phyloP scores from a whole-genome alignment of 768 basidiomycete genomes.

The Tulasnella sp. region DNA sequence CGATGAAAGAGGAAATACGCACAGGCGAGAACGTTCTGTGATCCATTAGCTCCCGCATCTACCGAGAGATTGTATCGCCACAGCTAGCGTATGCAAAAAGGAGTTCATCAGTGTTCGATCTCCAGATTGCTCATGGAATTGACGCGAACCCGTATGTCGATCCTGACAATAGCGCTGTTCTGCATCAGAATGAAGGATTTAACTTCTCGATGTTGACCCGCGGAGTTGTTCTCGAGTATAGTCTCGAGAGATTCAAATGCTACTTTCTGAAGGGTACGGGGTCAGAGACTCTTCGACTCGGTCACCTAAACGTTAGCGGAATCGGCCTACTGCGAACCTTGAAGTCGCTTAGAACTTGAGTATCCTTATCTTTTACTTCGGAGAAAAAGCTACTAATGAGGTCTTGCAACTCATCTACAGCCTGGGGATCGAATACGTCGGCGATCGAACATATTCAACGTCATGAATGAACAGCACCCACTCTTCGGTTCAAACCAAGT shows the following conservation, averaged over 20 bases:
- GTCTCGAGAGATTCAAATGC: background rate
- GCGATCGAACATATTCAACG: too few species aligned
- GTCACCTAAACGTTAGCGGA: too few species aligned
- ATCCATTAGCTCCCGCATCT: background rate
- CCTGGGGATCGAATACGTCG: too few species aligned
- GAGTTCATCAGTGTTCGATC: background rate
- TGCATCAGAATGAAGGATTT: constrained; percentile 15
- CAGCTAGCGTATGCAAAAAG: background rate
- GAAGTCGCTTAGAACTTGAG: background rate
- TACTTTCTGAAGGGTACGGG: background rate
- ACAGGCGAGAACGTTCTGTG: constrained; percentile 11
- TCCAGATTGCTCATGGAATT: background rate
- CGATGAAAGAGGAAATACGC: background rate
- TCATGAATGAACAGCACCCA: too few species aligned
- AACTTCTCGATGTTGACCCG: constrained; percentile 10
- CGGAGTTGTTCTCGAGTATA: constrained; percentile 6
- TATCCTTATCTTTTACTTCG: too few species aligned
- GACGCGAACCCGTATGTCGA: constrained; percentile 3
- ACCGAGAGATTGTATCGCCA: constrained; percentile 12
- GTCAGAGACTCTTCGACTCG: too few species aligned
- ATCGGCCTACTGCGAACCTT: too few species aligned
- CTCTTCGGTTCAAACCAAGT: too few species aligned
- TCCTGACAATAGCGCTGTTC: constrained; percentile 12
- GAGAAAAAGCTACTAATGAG: too few species aligned
- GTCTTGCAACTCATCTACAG: too few species aligned